These are phyloP conservation scores for Candida sojae DNA, from an alignment of 1,139 yeast genomes.

Conservation along the genomic window DNA sequence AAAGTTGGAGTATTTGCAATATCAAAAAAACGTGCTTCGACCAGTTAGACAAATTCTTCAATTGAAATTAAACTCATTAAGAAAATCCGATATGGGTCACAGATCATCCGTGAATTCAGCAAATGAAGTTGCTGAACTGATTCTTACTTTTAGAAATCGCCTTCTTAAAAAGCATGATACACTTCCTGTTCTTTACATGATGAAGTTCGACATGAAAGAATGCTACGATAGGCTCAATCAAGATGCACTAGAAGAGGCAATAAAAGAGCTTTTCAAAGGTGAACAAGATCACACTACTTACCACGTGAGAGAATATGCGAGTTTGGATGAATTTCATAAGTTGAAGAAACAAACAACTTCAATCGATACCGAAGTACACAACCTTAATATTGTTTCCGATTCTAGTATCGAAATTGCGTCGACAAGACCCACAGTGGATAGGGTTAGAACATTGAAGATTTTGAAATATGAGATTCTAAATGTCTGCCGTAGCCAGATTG, in stretches of 20 bases:
- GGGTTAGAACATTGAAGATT: conserved; percentile 25
- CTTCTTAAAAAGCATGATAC: conserved; percentile 17
- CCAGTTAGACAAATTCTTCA: conserved; percentile 24
- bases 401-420: neutral
- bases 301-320: conserved; percentile 13
- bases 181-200: conserved; percentile 46
- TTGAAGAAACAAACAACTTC: conserved; percentile 9
- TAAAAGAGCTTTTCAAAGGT: conserved; percentile 24
- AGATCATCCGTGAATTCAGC: conserved; percentile 22
- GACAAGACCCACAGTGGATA: conserved; percentile 22
- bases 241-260: conserved; percentile 36
- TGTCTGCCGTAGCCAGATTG: conserved; percentile 26
- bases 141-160: conserved; percentile 16
- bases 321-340: conserved; percentile 7
- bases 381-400: conserved; percentile 5
- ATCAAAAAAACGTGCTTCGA: conserved; percentile 20
- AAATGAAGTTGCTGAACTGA: conserved; percentile 26
- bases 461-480: conserved; percentile 25
- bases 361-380: conserved; percentile 12
- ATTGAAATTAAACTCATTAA: conserved; percentile 17
- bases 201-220: conserved; percentile 75
- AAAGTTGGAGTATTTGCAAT: conserved; percentile 18
- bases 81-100: conserved; percentile 9
- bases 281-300: conserved; percentile 21
- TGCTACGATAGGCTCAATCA: conserved; percentile 81